A percentile compares a stretch with the other conserved stretches of the same genome.
Evolutionary conservation across 805 yeast genomes (phyloP).

Genomic region (Myxozyma melibiosi): DNA sequence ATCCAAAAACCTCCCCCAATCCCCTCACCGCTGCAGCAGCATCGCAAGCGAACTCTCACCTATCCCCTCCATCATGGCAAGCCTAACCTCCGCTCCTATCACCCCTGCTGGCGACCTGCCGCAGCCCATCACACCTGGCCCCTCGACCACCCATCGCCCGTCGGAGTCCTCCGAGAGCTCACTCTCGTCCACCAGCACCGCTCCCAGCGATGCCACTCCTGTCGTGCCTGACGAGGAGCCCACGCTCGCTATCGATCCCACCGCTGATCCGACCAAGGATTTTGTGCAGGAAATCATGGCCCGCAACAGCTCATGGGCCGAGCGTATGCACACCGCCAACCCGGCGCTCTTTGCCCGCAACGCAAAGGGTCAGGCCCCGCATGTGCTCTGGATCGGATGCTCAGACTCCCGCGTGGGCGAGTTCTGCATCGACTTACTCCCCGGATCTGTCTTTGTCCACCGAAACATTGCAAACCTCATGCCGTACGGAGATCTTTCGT

Average conservation of each 20-base stretch:
- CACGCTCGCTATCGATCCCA: neutral
- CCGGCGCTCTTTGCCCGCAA: slow-evolving; percentile 64
- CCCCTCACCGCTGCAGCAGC: no score
- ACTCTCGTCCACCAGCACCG: no score
- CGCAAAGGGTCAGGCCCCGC: slow-evolving; percentile 87
- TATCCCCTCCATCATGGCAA: no score
- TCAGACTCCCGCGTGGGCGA: slow-evolving; percentile 91
- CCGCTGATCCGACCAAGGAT: slow-evolving; percentile 14
- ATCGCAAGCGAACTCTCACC: no score
- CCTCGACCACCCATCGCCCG: no score
- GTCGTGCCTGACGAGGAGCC: neutral
- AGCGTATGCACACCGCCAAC: slow-evolving; percentile 49
- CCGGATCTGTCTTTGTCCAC: slow-evolving; percentile 89
- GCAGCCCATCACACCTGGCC: neutral
- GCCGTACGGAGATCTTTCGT: slow-evolving; percentile 65
- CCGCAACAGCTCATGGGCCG: slow-evolving; percentile 52
- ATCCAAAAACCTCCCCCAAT: no score
- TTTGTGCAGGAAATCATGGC: slow-evolving; percentile 38
- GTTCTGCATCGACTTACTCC: slow-evolving; percentile 69
- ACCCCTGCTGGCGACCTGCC: neutral
- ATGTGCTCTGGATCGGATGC: slow-evolving; percentile 92
- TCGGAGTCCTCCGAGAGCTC: neutral
- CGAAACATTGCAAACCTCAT: slow-evolving; percentile 85
- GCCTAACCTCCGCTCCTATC: no score
- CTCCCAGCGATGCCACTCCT: neutral